A percentile compares a stretch with the other conserved stretches of the same genome.
These are phyloP conservation scores for Byssochlamys sp. DNA, from an alignment of 2,329 filamentous ascomycete species.

Conservation along the genomic window DNA sequence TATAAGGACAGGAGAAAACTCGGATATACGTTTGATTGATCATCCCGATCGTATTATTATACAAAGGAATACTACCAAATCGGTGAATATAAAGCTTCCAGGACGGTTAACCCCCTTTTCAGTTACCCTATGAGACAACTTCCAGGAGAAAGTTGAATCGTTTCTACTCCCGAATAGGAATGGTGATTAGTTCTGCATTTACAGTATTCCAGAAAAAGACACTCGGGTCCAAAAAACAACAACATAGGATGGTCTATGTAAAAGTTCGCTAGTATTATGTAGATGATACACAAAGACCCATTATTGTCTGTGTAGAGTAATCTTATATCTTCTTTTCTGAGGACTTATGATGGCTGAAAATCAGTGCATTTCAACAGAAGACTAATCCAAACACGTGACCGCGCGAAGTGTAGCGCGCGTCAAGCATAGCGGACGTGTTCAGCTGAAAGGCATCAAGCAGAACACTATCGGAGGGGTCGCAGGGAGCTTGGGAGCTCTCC, in stretches of 20 bases:
- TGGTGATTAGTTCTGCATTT: not conserved
- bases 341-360: not conserved
- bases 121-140: not conserved
- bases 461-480: not conserved
- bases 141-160: not conserved
- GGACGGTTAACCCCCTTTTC: not conserved
- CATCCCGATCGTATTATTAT: not conserved
- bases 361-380: not conserved
- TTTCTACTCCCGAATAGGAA: not conserved
- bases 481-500: not conserved
- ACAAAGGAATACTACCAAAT: not conserved
- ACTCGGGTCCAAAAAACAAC: not conserved
- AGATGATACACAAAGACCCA: not conserved
- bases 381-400: slow-evolving; percentile 2
- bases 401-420: slow-evolving; percentile 7
- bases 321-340: not conserved
- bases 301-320: not conserved
- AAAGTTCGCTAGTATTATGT: not conserved
- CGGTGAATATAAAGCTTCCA: not conserved
- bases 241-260: not conserved
- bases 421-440: not conserved
- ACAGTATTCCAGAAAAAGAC: not conserved
- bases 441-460: not conserved
- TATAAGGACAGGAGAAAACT: not conserved
- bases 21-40: not conserved